Evolutionary conservation across 2,329 filamentous ascomycete genomes (phyloP).

Genomic region (Hyphodiscus sp.): DNA sequence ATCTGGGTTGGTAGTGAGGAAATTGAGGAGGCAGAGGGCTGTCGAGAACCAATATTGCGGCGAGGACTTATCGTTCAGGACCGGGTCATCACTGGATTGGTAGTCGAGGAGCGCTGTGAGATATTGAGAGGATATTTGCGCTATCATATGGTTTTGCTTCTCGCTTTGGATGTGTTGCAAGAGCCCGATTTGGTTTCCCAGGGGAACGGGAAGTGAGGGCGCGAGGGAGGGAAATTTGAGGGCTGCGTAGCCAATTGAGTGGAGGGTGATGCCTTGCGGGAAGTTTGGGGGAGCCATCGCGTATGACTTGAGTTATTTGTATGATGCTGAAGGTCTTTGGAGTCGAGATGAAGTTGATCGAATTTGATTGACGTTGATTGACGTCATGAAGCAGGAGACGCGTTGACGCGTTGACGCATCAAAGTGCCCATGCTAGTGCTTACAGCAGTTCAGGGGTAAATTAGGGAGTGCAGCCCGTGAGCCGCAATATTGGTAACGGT

Average conservation of each 20-base stretch:
- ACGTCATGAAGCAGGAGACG: too few relatives aligned
- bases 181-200: conserved; percentile 16
- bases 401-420: too few relatives aligned
- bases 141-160: conserved; percentile 14
- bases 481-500: too few relatives aligned
- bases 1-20: conserved; percentile 16
- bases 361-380: too few relatives aligned
- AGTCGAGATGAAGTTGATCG: too few relatives aligned
- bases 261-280: conserved; percentile 17
- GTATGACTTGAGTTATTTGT: background rate
- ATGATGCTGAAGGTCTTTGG: too few relatives aligned
- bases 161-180: conserved; percentile 9
- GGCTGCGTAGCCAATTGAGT: conserved; percentile 16
- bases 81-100: conserved; percentile 16
- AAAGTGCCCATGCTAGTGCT: too few relatives aligned
- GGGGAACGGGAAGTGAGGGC: conserved; percentile 7
- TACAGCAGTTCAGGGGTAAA: too few relatives aligned
- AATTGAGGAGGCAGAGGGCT: conserved; percentile 20
- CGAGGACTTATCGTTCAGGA: conserved; percentile 13
- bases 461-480: too few relatives aligned
- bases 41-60: conserved; percentile 22
- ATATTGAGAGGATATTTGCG: conserved; percentile 23
- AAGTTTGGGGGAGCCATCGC: conserved; percentile 15
- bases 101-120: conserved; percentile 19
- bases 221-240: conserved; percentile 19